Conservation (phyloP, 208 protist genomes). For the Kentomonas sorsogonicus region DNA sequence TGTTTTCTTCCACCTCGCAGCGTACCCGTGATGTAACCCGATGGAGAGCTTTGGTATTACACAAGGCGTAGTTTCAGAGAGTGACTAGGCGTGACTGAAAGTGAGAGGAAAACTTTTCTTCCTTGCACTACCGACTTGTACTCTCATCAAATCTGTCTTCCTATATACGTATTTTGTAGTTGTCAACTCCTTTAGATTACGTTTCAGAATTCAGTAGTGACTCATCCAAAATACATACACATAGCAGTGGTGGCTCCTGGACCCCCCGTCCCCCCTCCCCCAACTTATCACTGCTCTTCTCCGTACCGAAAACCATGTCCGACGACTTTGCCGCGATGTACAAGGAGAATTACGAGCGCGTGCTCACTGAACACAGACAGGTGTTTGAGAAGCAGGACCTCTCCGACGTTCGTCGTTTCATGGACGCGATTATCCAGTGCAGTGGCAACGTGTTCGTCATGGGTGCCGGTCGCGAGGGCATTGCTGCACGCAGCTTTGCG, state of each 20-base stretch:
- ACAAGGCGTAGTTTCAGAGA: background rate
- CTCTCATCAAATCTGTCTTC: background rate
- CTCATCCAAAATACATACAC: background rate
- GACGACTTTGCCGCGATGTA: too few relatives aligned
- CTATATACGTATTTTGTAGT: background rate
- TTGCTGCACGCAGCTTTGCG: constrained; percentile 11
- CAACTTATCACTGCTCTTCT: constrained; percentile 1
- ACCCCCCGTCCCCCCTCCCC: background rate
- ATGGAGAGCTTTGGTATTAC: background rate
- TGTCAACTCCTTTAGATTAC: background rate
- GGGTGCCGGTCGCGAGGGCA: constrained; percentile 13
- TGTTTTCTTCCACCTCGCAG: background rate
- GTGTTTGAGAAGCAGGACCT: constrained; percentile 15
- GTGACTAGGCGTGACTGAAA: background rate
- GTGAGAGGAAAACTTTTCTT: background rate
- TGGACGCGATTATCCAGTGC: constrained; percentile 10
- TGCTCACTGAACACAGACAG: constrained; percentile 11
- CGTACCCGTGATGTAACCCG: too few relatives aligned
- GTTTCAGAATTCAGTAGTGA: background rate
- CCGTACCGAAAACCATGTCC: too few relatives aligned
- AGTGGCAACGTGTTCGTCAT: constrained; percentile 7
- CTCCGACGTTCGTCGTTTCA: constrained; percentile 5
- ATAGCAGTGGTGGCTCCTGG: background rate
- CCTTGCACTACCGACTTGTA: background rate
- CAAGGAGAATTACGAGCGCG: constrained; percentile 1